Evolutionary conservation across 2,329 filamentous ascomycete genomes (phyloP), one percentile per base, ranked within the genome.

Genomic region (Penicillium occitanis): DNA sequence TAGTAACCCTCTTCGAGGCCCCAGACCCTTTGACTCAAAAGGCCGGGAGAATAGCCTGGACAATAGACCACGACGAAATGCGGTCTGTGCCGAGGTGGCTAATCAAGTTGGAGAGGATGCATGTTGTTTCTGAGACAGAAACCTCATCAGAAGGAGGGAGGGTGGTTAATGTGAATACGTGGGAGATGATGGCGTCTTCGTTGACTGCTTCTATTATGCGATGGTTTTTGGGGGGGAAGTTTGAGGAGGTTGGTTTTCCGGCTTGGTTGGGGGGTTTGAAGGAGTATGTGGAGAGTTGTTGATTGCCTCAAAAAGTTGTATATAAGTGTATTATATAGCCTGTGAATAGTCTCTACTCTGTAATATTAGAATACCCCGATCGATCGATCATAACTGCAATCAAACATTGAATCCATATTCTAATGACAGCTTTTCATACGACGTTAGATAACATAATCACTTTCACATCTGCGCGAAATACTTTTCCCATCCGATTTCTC

Each of bases 401-500:
- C 30, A 57, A 33, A 19, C 19, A 19, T 19, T 19, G 19, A 19
- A 57, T 35, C 22, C 30, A 37, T 57, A 25, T 22, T 57, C 33
- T 40, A 60, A 46, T 42, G 40, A 28, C 37, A 30, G 17, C 46
- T 51, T 42, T 33, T 57, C 37, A 63, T 40, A 19, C 50, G 33
- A 51, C 22, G 14, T 30, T 51, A 19, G n/a, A 63, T 28, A 19
- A 35, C 40, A 57, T 13, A 57, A 7, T 30, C n/a, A 48, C 33
- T 40, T 61, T 40, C 75, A 74, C 79, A 81, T 80, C 70, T 80
- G 75, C 69, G 77, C 78, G 69, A 79, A 80, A 70, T 81, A 81
- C 70, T 77, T 77, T 66, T 80, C 76, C 77, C 78, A 79, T 8
- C 80, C 79, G 25, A 81, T 68, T 58, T 80, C 76, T 60, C 73